phyloP scores from a whole-genome alignment of 345 rosid species.

The Corchorus olitorius region DNA sequence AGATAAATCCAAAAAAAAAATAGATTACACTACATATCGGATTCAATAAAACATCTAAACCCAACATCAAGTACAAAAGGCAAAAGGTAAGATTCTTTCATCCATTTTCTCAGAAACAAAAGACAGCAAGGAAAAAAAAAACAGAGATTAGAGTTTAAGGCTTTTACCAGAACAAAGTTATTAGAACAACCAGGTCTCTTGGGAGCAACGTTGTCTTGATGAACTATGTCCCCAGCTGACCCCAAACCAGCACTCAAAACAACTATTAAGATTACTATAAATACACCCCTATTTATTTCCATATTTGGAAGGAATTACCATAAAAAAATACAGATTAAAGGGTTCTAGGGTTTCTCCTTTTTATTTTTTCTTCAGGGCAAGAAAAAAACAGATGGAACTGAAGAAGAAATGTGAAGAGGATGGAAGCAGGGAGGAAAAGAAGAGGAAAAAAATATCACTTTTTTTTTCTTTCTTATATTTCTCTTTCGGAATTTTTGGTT shows the following conservation, averaged over 20 bases:
- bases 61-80: slow-evolving; percentile 11
- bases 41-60: neutral
- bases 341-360: neutral
- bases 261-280: slow-evolving; percentile 27
- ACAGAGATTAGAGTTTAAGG: neutral
- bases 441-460: neutral
- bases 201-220: slow-evolving; percentile 78
- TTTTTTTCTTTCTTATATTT: neutral
- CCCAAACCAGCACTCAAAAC: slow-evolving; percentile 37
- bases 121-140: neutral
- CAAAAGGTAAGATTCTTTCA: slow-evolving; percentile 8
- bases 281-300: slow-evolving; percentile 20
- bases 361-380: slow-evolving; percentile 16
- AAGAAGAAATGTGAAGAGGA: slow-evolving; percentile 8
- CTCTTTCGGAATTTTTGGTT: neutral
- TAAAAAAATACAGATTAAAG: neutral
- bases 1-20: neutral
- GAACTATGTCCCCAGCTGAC: slow-evolving; percentile 87
- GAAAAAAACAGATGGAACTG: slow-evolving; percentile 15
- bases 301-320: slow-evolving; percentile 3
- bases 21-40: neutral
- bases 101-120: neutral
- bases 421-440: neutral
- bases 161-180: slow-evolving; percentile 80
- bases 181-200: slow-evolving; percentile 82